phyloP scores from a whole-genome alignment of 768 basidiomycete species.

The Leccinum fibrillosum region DNA sequence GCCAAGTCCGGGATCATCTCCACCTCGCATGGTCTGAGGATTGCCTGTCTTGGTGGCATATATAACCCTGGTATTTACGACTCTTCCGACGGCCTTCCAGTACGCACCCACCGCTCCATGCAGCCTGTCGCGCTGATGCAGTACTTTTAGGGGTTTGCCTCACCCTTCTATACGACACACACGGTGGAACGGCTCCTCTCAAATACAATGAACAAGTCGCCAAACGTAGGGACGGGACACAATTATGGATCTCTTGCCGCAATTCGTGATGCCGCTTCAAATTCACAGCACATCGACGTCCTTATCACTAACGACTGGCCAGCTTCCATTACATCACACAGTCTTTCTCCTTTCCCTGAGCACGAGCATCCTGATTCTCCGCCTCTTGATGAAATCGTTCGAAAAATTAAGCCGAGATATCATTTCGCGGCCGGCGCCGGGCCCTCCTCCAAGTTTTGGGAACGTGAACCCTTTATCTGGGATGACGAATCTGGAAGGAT shows the following conservation, averaged over 20 bases:
- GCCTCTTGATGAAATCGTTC: constrained; percentile 63
- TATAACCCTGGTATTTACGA: constrained; percentile 62
- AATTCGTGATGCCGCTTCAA: constrained; percentile 57
- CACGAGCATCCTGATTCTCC: constrained; percentile 44
- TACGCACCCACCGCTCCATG: constrained; percentile 32
- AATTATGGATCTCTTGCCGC: constrained; percentile 64
- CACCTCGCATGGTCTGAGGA: constrained; percentile 75
- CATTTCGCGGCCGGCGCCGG: constrained; percentile 73
- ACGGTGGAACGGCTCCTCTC: constrained; percentile 71
- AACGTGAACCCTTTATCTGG: constrained; percentile 91
- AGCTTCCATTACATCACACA: constrained; percentile 55
- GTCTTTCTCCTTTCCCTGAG: constrained; percentile 48
- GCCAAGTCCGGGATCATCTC: constrained; percentile 81
- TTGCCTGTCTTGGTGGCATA: constrained; percentile 81
- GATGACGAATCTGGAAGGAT: constrained; percentile 63
- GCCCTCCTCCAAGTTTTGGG: constrained; percentile 82
- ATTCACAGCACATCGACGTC: constrained; percentile 73
- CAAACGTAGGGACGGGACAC: constrained; percentile 39
- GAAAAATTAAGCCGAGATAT: constrained; percentile 77
- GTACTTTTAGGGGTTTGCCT: constrained; percentile 60
- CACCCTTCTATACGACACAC: constrained; percentile 69
- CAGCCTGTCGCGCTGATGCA: background rate
- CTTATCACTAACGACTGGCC: constrained; percentile 83
- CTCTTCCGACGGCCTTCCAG: constrained; percentile 61
- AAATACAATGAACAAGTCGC: constrained; percentile 57